Evolutionary conservation across 177 flowering plant species (phyloP), one percentile per base, ranked within the genome.

Genomic region (Vitis hybrid): DNA sequence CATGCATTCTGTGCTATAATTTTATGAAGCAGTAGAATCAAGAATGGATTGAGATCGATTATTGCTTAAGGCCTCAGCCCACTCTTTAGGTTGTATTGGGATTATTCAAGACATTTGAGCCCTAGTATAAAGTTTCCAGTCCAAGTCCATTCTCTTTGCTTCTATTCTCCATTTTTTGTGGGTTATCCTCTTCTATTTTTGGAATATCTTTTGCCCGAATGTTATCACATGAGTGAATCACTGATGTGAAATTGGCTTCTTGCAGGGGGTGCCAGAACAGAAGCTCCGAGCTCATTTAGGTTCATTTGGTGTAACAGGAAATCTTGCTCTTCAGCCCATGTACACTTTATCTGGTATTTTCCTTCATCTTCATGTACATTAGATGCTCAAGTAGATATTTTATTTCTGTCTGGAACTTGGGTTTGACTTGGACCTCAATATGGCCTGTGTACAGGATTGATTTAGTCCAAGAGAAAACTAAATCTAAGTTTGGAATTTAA

Each of bases 301-400:
- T 74, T 96, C 99, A 64, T 87, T 96, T 71, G 99, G 99, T 72
- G 93, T 96, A 13, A 88, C 97, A 18, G 99, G 99, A 70, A 96
- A 89, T 85, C 97, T 96, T 79, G 99, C 99, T 55, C 97, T 96
- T 74, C 99, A 96, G 79, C 99, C 98, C 2, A 96, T 96, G 99
- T 96, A 96, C 82, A 96, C 99, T 8, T 79, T 96, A 69, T 96
- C 99, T 71, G 99, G 99, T 96, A 89, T 45, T n/a, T 56, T 56
- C 26, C 39, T 53, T 64, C 60, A 57, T n/a, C 14, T 64, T 13
- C 72, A 6, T 65, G 10, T 31, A n/a, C 18, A 0, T 57, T 29
- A 29, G 59, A 15, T 21, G 15, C 14, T 18, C 13, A 13, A 12
- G 1, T 19, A n/a, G 11, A 7, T 26, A 48, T 51, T 10, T 19